phyloP scores from a whole-genome alignment of 2,329 filamentous ascomycete species.

The Ambrosiella xylebori region DNA sequence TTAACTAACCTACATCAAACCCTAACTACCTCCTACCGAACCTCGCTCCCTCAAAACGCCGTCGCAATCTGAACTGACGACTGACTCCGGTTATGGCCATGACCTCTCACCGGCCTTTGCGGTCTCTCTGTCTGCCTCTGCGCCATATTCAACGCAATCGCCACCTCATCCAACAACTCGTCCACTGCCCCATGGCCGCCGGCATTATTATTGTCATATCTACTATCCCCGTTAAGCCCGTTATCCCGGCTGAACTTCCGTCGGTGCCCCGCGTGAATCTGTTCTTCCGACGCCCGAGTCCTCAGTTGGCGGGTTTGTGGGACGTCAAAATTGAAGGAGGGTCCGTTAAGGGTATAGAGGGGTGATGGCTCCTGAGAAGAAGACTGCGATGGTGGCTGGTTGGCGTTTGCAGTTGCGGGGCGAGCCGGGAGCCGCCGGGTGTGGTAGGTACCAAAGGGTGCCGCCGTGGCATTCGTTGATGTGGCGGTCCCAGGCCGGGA shows the following conservation, averaged over 20 bases:
- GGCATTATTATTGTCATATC: background rate
- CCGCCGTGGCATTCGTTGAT: background rate
- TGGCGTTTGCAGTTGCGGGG: background rate
- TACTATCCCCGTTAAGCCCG: too few relatives aligned
- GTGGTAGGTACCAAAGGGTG: background rate
- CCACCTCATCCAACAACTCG: slow-evolving; percentile 10
- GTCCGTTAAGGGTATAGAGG: slow-evolving; percentile 2
- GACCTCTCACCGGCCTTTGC: background rate
- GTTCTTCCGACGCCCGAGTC: background rate
- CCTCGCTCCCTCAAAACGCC: background rate
- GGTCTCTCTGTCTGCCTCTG: background rate
- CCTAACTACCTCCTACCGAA: background rate
- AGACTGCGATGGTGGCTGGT: background rate
- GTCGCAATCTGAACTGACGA: background rate
- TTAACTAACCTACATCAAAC: background rate
- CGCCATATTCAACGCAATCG: slow-evolving; percentile 9
- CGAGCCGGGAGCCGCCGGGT: slow-evolving; percentile 5
- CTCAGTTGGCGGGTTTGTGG: slow-evolving; percentile 3
- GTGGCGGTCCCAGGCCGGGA: background rate
- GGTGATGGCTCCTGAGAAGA: slow-evolving; percentile 6
- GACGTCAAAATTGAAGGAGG: slow-evolving; percentile 1
- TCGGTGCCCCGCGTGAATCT: background rate
- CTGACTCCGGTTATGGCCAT: background rate
- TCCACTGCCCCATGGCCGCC: slow-evolving; percentile 1
- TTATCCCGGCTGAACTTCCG: background rate